phyloP scores from a whole-genome alignment of 129 eudicot species.

The Lactuca sativa region DNA sequence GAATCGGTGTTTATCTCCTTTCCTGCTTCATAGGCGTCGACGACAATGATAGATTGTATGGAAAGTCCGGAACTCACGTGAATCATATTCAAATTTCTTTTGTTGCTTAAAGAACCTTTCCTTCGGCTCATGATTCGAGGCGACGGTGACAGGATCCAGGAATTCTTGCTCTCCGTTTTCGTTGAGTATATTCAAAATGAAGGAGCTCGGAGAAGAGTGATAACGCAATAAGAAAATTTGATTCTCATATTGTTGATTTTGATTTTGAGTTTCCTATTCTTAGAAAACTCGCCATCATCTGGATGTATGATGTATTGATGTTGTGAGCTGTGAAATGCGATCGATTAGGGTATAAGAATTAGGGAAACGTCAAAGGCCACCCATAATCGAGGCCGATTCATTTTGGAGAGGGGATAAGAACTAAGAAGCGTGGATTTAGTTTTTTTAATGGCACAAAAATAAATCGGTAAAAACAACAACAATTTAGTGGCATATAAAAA shows the following conservation, averaged over 20 bases:
- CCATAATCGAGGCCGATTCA: too few relatives aligned
- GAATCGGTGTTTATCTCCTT: conserved; percentile 5
- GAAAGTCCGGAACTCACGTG: conserved; percentile 34
- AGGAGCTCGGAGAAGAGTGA: too few relatives aligned
- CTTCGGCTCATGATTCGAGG: conserved; percentile 31
- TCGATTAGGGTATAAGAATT: too few relatives aligned
- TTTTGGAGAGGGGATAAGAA: too few relatives aligned
- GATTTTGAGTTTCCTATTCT: conserved; percentile 26
- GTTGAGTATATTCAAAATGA: conserved; percentile 50
- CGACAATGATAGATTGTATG: conserved; percentile 11
- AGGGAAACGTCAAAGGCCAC: too few relatives aligned
- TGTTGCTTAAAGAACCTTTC: conserved; percentile 25
- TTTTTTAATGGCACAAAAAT: too few relatives aligned
- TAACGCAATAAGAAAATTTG: conserved; percentile 34
- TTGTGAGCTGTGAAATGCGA: too few relatives aligned
- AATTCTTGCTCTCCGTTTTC: conserved; percentile 29
- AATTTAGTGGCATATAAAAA: too few relatives aligned
- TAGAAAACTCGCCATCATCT: conserved; percentile 43
- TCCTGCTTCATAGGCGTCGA: conserved; percentile 33
- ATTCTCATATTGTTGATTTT: neutral
- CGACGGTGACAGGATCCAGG: conserved; percentile 22
- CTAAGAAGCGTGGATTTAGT: too few relatives aligned
- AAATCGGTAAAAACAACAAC: too few relatives aligned
- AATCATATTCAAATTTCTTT: conserved; percentile 29
- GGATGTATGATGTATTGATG: conserved; percentile 51